phyloP scores from a whole-genome alignment of 257 asterid species.

The Handroanthus guayacan region DNA sequence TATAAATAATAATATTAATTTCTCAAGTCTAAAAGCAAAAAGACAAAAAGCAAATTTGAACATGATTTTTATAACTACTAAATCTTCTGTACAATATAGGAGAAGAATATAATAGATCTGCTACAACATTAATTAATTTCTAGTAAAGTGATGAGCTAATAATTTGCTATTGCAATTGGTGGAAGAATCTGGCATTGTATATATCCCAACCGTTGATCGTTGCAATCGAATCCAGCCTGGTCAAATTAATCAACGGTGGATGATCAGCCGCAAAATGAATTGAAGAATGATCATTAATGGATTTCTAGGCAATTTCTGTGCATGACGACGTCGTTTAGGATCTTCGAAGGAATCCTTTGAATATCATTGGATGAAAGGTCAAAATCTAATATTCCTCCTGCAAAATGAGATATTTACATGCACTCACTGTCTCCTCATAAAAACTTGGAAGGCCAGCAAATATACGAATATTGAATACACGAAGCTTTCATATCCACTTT shows the following conservation, averaged over 20 bases:
- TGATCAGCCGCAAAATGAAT: conserved; percentile 20
- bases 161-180: conserved; percentile 29
- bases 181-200: conserved; percentile 40
- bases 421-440: conserved; percentile 47
- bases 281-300: neutral
- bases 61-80: conserved; percentile 25
- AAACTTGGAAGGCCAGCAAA: conserved; percentile 55
- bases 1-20: conserved; percentile 3
- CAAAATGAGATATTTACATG: conserved; percentile 42
- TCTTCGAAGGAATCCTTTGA: conserved; percentile 34
- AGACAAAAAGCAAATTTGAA: conserved; percentile 28
- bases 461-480: conserved; percentile 44
- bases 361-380: neutral
- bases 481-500: conserved; percentile 43
- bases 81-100: conserved; percentile 35
- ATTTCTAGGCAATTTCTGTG: neutral
- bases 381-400: conserved; percentile 29
- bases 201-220: conserved; percentile 24
- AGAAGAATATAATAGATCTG: conserved; percentile 23
- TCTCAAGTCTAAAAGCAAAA: conserved; percentile 25
- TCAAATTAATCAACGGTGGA: conserved; percentile 28
- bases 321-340: conserved; percentile 1
- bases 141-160: conserved; percentile 22
- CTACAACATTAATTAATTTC: neutral
- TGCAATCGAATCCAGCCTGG: neutral